A percentile compares a stretch with the other conserved stretches of the same genome.
These are phyloP conservation scores for Cryptococcus sp. DNA, from an alignment of 1,284 basidiomycete genomes.

Conservation along the genomic window DNA sequence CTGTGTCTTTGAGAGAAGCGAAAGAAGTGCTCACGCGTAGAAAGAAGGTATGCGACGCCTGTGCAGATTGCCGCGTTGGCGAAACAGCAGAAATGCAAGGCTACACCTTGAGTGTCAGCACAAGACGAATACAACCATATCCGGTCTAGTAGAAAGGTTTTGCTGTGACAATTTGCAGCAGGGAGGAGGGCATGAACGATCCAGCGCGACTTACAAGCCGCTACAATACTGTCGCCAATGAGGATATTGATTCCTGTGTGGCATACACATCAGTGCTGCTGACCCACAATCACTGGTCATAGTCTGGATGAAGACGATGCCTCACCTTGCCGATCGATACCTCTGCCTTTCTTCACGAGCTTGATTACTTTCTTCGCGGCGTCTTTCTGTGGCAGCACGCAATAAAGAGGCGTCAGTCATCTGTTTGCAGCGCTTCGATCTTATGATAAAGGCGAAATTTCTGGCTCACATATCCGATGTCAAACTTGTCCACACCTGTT, in stretches of 20 bases:
- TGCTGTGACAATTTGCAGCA: conserved; percentile 1
- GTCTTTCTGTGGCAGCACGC: neutral
- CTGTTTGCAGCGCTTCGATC: neutral
- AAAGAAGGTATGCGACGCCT: conserved; percentile 1
- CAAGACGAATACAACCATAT: no score
- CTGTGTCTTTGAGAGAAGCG: no score
- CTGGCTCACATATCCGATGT: conserved; percentile 6
- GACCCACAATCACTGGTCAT: neutral
- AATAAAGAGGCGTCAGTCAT: neutral
- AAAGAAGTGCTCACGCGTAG: no score
- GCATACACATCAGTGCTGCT: neutral
- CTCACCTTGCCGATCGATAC: neutral
- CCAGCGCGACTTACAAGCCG: neutral
- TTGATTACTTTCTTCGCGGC: conserved; percentile 5
- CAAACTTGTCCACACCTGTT: conserved; percentile 11
- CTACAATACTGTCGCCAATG: conserved; percentile 10
- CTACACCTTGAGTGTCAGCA: neutral
- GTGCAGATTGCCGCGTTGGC: conserved; percentile 12
- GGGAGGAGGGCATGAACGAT: neutral
- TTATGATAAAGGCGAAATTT: neutral
- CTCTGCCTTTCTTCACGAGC: conserved; percentile 2
- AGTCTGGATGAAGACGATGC: no score
- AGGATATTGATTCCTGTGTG: conserved; percentile 7
- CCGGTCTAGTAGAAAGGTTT: neutral
- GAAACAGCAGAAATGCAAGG: conserved; percentile 8